Base-by-base conservation (phyloP, 306 rosid genomes). In the Neltuma alba region DNA sequence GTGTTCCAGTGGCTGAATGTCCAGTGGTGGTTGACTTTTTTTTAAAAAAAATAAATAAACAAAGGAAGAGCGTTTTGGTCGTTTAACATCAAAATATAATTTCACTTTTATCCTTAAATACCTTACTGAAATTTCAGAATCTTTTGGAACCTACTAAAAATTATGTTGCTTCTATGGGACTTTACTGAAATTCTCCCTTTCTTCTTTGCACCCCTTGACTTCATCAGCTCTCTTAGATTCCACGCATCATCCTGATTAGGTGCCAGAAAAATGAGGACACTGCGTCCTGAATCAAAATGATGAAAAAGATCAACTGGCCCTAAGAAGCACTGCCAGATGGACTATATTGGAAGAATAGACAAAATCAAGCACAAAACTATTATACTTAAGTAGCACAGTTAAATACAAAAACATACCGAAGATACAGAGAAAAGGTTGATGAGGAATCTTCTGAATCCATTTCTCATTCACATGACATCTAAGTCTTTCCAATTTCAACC, bases 221-320 rank as follows among this genome's bases (percentile, higher is more conserved):
- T 87, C 97, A 92, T 92, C 60, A 87, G 82, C 74, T 90, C 84
- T 84, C 95, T 90, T 41, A 90, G 80, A 78, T 40, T 80, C 57
- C 85, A 79, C 70, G 83, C 92, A 2, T 69, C 72, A 25, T 90
- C 89, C 95, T 93, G 90, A 78, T 87, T 87, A 81, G n/a, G n/a
- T n/a, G n/a, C n/a, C n/a, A 11, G 47, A 34, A 48, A 47, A 48
- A 72, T 72, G 45, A 28, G 23, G 16, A 30, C 7, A 18, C 60
- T 15, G 21, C 44, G 42, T 45, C 45, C 1, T 11, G 9, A 16
- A 21, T 44, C 5, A 15, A 64, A 52, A 52, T 20, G 70, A 44
- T 15, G 18, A 47, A 71, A 10, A 23, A 47, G 62, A 71, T 71
- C 18, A 48, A 48, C 44, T 9, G 34, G 76, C 27, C 11, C 30